phyloP scores from a whole-genome alignment of 345 rosid genomes.

The Sapria himalayana region DNA sequence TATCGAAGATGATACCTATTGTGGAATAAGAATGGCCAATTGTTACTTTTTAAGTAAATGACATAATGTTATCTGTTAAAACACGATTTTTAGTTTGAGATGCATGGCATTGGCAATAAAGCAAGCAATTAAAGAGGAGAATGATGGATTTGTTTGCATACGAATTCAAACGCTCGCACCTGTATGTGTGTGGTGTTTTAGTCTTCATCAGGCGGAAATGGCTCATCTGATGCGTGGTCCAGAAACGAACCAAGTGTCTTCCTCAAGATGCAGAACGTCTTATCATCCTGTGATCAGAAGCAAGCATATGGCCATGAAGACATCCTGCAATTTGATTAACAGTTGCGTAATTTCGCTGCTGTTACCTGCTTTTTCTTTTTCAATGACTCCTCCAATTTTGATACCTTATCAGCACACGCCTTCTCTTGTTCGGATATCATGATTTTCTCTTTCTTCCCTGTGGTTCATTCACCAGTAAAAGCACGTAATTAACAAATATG shows the following conservation, averaged over 20 bases:
- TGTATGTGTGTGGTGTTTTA: too few species aligned
- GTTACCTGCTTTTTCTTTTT: constrained; percentile 53
- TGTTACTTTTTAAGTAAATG: too few species aligned
- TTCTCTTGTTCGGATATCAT: constrained; percentile 47
- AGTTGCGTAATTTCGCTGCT: too few species aligned
- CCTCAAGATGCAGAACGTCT: constrained; percentile 54
- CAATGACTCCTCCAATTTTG: constrained; percentile 39
- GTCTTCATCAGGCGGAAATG: constrained; percentile 35
- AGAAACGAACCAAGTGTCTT: constrained; percentile 55
- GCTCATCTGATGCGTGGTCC: constrained; percentile 51
- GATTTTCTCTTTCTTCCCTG: constrained; percentile 61
- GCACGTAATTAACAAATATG: too few species aligned
- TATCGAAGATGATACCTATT: too few species aligned
- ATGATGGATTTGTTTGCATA: too few species aligned
- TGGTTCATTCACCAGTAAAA: constrained; percentile 11
- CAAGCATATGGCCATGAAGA: not conserved
- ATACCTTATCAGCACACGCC: constrained; percentile 34
- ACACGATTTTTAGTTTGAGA: too few species aligned
- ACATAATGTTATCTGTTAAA: too few species aligned
- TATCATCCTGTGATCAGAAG: constrained; percentile 29
- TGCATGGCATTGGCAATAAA: too few species aligned
- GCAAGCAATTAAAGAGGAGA: too few species aligned
- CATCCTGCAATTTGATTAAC: not conserved
- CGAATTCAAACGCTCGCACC: too few species aligned
- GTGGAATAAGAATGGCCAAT: too few species aligned